A percentile compares a stretch with the other conserved stretches of the same genome.
Evolutionary conservation across 2,329 filamentous ascomycete genomes (phyloP).

Genomic region (Nectriaceae sp.): DNA sequence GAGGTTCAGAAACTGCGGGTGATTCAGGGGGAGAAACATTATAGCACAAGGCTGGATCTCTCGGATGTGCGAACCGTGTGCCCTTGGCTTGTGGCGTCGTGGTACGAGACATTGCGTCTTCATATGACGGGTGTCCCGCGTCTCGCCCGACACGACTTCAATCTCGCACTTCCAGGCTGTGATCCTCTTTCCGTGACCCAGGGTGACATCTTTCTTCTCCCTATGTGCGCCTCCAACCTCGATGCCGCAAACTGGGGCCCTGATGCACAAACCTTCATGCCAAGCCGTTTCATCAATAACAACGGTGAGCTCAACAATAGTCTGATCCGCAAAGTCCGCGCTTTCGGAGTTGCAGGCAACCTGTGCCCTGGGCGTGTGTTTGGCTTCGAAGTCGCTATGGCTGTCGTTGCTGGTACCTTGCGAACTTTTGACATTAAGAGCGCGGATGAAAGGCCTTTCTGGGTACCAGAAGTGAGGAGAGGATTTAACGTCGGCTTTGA

Average conservation of each 20-base stretch:
- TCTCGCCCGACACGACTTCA: constrained; percentile 30
- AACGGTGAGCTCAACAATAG: constrained; percentile 21
- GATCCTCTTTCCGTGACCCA: constrained; percentile 24
- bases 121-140: constrained; percentile 35
- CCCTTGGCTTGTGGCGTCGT: constrained; percentile 32
- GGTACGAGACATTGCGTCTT: constrained; percentile 34
- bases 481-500: constrained; percentile 35
- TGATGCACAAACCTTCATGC: constrained; percentile 27
- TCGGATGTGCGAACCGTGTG: constrained; percentile 26
- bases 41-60: constrained; percentile 20
- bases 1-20: constrained; percentile 24
- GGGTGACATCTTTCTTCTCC: constrained; percentile 33
- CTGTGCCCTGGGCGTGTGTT: constrained; percentile 33
- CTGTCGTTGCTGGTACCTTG: constrained; percentile 27
- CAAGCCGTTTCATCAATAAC: constrained; percentile 30
- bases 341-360: constrained; percentile 35
- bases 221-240: constrained; percentile 34
- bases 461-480: constrained; percentile 22
- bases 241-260: constrained; percentile 29
- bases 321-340: constrained; percentile 28
- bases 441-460: constrained; percentile 17
- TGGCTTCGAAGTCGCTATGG: constrained; percentile 32
- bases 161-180: constrained; percentile 18
- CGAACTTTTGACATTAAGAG: constrained; percentile 29
- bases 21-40: constrained; percentile 9